phyloP scores from a whole-genome alignment of 1,139 yeast genomes.

The Zygotorulaspora mrakii region DNA sequence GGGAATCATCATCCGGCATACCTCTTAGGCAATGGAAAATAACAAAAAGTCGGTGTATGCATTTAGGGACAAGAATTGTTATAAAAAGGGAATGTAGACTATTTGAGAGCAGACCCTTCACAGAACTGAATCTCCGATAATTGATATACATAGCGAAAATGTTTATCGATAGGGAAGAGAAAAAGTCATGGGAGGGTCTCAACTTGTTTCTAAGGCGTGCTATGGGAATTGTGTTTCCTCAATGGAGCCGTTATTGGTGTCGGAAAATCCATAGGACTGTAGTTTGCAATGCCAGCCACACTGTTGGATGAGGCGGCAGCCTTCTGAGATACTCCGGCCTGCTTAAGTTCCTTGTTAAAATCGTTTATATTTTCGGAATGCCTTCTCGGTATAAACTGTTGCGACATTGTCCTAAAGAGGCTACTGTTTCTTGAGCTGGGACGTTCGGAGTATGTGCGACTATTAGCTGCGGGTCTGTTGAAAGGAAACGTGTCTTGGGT shows the following conservation, averaged over 20 bases:
- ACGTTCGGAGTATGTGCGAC: constrained; percentile 6
- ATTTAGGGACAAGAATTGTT: no score
- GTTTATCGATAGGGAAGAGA: no score
- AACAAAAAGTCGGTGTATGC: no score
- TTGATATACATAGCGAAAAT: no score
- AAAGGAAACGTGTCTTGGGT: constrained; percentile 28
- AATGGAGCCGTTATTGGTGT: neutral
- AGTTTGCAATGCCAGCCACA: constrained; percentile 41
- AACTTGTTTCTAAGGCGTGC: no score
- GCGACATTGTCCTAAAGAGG: constrained; percentile 24
- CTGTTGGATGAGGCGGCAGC: constrained; percentile 44
- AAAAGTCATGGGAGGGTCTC: neutral
- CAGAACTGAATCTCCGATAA: no score
- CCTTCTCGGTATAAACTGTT: constrained; percentile 20
- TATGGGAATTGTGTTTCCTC: neutral
- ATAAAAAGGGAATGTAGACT: no score
- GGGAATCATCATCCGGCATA: no score
- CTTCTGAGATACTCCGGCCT: constrained; percentile 40
- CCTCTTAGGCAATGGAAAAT: no score
- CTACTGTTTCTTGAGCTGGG: constrained; percentile 1
- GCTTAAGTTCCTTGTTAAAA: constrained; percentile 35
- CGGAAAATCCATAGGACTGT: constrained; percentile 4
- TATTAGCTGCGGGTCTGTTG: constrained; percentile 12
- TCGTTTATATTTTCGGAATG: constrained; percentile 30
- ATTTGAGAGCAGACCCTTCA: no score